phyloP scores from a whole-genome alignment of 2,329 filamentous ascomycete genomes.

The Colletotrichum sp. region DNA sequence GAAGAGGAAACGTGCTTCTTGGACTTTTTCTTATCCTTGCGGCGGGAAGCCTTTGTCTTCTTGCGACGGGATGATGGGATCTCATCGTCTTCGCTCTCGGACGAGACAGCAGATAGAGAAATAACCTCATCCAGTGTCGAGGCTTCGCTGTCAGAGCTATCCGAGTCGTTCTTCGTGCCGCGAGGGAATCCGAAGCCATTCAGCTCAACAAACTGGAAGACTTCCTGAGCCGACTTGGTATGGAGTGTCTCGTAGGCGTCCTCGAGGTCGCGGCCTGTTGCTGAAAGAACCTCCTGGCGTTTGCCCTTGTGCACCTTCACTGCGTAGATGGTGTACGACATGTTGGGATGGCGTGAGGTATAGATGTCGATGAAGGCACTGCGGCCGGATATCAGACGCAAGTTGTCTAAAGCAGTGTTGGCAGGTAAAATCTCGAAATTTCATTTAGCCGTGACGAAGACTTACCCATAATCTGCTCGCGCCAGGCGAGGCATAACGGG shows the following conservation, averaged over 20 bases:
- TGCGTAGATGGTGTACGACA: conserved; percentile 64
- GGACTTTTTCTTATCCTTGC: conserved; percentile 8
- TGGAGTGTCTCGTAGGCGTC: conserved; percentile 42
- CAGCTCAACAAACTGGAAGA: conserved; percentile 28
- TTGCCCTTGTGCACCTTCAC: conserved; percentile 81
- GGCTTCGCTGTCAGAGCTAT: conserved; percentile 7
- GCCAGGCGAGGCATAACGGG: conserved; percentile 9
- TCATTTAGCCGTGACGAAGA: background rate
- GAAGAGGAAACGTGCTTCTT: background rate
- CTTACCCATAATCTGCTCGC: conserved; percentile 15
- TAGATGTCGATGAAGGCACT: conserved; percentile 13
- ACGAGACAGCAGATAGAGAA: background rate
- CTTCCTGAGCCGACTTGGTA: conserved; percentile 41
- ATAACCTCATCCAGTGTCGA: conserved; percentile 10
- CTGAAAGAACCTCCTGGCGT: conserved; percentile 53
- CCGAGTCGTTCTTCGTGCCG: conserved; percentile 7
- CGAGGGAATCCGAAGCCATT: conserved; percentile 35
- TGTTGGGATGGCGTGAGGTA: conserved; percentile 11
- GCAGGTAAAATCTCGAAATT: background rate
- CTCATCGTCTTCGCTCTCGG: conserved; percentile 4
- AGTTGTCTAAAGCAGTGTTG: conserved; percentile 4
- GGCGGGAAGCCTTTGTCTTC: background rate
- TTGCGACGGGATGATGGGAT: background rate
- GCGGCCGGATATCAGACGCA: conserved; percentile 10
- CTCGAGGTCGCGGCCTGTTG: conserved; percentile 29